Conservation (phyloP, 176 grass and related monocot genomes). For the Pontederia paniculata region DNA sequence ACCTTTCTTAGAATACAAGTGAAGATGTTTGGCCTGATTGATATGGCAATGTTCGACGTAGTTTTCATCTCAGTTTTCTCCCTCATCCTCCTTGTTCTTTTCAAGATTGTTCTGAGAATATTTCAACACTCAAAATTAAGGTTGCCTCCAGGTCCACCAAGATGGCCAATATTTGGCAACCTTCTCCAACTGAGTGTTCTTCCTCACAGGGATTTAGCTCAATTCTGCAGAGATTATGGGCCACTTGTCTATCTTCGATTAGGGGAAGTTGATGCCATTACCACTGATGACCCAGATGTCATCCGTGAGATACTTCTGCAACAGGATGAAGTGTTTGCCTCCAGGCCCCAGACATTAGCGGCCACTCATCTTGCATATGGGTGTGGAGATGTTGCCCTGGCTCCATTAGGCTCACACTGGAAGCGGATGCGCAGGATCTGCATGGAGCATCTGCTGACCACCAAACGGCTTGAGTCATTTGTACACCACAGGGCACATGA, state of each 20-base stretch:
- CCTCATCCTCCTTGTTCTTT: slow-evolving; percentile 39
- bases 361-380: slow-evolving; percentile 69
- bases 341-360: slow-evolving; percentile 63
- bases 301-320: slow-evolving; percentile 81
- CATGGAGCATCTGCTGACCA: slow-evolving; percentile 86
- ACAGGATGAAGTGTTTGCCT: slow-evolving; percentile 83
- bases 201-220: slow-evolving; percentile 80
- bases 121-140: slow-evolving; percentile 24
- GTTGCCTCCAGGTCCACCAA: slow-evolving; percentile 69
- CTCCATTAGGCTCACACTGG: slow-evolving; percentile 70
- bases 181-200: slow-evolving; percentile 64
- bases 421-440: slow-evolving; percentile 80
- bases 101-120: slow-evolving; percentile 27
- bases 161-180: slow-evolving; percentile 71
- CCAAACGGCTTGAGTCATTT: slow-evolving; percentile 60
- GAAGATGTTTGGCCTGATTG: no score
- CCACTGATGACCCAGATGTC: slow-evolving; percentile 72
- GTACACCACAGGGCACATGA: slow-evolving; percentile 46
- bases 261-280: slow-evolving; percentile 70
- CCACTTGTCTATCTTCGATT: slow-evolving; percentile 87
- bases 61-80: neutral
- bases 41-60: neutral
- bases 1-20: no score
- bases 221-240: slow-evolving; percentile 55
- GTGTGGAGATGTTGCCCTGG: slow-evolving; percentile 56